Base-by-base conservation (phyloP, 306 rosid species). In the Ormosia emarginata region DNA sequence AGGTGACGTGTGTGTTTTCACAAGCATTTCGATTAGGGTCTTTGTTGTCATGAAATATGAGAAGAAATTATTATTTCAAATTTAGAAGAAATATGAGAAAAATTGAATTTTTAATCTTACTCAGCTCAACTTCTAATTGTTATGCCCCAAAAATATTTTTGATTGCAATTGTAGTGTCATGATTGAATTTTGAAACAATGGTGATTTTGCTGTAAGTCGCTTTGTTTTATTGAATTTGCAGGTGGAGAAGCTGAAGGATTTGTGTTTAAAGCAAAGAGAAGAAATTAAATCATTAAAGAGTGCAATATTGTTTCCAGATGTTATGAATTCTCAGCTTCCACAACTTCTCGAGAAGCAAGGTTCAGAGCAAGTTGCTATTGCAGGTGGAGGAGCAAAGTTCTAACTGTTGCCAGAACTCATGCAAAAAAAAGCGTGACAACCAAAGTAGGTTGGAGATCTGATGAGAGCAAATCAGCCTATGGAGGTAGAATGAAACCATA, bases 171-270 rank as follows among this genome's bases (percentile, higher is more conserved):
- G 3, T 32, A 3, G 6, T 63, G 69, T 63, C 0, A 7, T 13
- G 43, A 10, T 62, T 62, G 67, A 15, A 14, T 46, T 64, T 46
- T 69, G 41, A 46, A 69, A 40, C 1, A 39, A 4, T 6, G 37
- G n/a, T 64, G 74, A 64, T 66, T 64, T 63, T 1, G n/a, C n/a
- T n/a, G n/a, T n/a, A 12, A 67, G 10, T 40, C 10, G 3, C 40
- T 36, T 50, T 57, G 59, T 4, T 29, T 39, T 41, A 44, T 49
- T 84, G 78, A 69, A 82, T 79, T 58, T 85, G 52, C 74, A 95
- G 99, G 95, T 87, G 79, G 99, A 95, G 83, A 95, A 95, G 88
- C 69, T 96, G 88, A 96, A 93, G 84, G 99, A 96, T 80, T 84
- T 96, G 84, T 96, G 99, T 67, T 87, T 93, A 87, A 96, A 89